These are phyloP conservation scores for Coprinopsis strossmayeri DNA, from an alignment of 768 basidiomycete species.

Conservation along the genomic window DNA sequence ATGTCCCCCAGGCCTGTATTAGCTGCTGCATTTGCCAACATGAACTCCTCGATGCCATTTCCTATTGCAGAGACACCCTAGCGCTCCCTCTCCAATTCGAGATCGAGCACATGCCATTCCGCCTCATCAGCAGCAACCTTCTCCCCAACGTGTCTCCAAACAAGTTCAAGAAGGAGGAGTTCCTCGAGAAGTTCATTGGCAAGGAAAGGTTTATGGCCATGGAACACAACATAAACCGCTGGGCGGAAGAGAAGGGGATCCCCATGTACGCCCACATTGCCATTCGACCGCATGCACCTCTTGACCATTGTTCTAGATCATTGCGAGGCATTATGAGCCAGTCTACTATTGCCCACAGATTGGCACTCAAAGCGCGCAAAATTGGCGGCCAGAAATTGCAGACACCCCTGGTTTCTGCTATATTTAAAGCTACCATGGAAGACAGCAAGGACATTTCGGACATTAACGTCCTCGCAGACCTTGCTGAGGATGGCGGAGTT, in stretches of 20 bases:
- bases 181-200: conserved; percentile 44
- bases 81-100: conserved; percentile 44
- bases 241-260: conserved; percentile 50
- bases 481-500: conserved; percentile 48
- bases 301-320: conserved; percentile 29
- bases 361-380: conserved; percentile 62
- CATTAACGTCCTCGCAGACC: conserved; percentile 46
- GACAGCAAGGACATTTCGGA: conserved; percentile 60
- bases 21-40: conserved; percentile 50
- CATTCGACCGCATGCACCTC: background rate
- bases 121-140: conserved; percentile 32
- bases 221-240: conserved; percentile 38
- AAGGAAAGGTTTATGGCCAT: conserved; percentile 38
- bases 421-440: conserved; percentile 66
- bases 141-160: conserved; percentile 31
- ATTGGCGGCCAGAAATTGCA: conserved; percentile 58
- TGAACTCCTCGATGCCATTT: conserved; percentile 44
- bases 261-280: conserved; percentile 37
- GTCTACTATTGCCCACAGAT: conserved; percentile 66
- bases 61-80: conserved; percentile 39
- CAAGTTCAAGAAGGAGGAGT: conserved; percentile 34
- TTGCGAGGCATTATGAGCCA: conserved; percentile 57
- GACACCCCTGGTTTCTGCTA: conserved; percentile 42
- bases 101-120: conserved; percentile 47
- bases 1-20: conserved; percentile 33